These are phyloP conservation scores for Aotearoamyces nothofagi DNA, from an alignment of 2,329 filamentous ascomycete species.

Conservation along the genomic window DNA sequence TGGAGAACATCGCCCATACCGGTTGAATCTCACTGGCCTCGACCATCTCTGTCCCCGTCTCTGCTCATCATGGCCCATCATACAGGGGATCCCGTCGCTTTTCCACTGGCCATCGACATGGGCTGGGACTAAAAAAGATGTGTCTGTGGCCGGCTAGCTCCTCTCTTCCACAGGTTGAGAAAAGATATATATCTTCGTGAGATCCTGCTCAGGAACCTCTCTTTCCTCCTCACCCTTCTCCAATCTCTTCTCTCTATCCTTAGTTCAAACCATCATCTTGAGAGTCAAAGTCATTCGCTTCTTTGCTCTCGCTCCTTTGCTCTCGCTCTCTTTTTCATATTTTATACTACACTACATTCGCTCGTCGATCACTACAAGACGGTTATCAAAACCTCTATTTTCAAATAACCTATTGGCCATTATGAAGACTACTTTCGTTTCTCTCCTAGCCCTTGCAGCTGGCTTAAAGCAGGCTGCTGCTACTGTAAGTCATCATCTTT, in stretches of 20 bases:
- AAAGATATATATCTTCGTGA: too few relatives aligned
- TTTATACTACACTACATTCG: conserved; percentile 4
- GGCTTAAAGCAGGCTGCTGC: conserved; percentile 29
- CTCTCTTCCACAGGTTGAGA: too few relatives aligned
- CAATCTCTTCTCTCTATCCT: conserved; percentile 13
- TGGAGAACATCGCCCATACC: too few relatives aligned
- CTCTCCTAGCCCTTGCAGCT: conserved; percentile 29
- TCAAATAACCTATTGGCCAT: conserved; percentile 14
- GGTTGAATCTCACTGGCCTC: too few relatives aligned
- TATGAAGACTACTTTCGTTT: conserved; percentile 24
- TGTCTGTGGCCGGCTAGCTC: too few relatives aligned
- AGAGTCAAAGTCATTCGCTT: conserved; percentile 29
- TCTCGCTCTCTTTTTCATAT: conserved; percentile 8
- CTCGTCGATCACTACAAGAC: conserved; percentile 3
- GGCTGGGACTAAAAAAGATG: too few relatives aligned
- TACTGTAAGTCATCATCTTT: conserved; percentile 12
- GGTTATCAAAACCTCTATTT: conserved; percentile 9
- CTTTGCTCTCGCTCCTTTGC: conserved; percentile 24
- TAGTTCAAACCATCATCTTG: conserved; percentile 12
- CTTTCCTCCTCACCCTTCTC: conserved; percentile 11
- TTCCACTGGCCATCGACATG: too few relatives aligned
- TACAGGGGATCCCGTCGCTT: too few relatives aligned
- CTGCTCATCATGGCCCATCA: too few relatives aligned
- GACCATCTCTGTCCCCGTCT: too few relatives aligned
- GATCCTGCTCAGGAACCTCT: too few relatives aligned